These are phyloP conservation scores for Mortierella sp. DNA, from an alignment of 371 early-diverging fungal species.

Conservation along the genomic window DNA sequence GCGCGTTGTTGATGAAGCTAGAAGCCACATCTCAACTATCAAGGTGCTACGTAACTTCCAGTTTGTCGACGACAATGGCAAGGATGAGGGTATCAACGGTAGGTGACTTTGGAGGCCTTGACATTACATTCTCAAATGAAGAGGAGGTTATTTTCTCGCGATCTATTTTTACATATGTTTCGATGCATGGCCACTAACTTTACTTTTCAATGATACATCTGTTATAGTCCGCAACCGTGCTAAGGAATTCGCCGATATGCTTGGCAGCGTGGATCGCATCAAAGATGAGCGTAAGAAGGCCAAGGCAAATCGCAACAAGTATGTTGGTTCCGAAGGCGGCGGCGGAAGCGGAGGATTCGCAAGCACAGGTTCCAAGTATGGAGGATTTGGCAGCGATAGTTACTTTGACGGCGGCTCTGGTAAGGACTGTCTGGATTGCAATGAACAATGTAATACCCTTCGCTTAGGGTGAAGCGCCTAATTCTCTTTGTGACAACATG, in stretches of 20 bases:
- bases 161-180: background rate
- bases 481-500: background rate
- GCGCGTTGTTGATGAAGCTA: conserved; percentile 89
- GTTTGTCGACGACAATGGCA: conserved; percentile 91
- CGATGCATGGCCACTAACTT: background rate
- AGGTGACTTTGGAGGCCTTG: conserved; percentile 24
- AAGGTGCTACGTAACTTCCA: conserved; percentile 87
- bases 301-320: conserved; percentile 88
- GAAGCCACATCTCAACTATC: conserved; percentile 86
- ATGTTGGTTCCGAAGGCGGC: conserved; percentile 77
- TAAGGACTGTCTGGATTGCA: background rate
- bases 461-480: too few species aligned
- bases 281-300: conserved; percentile 91
- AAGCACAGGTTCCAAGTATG: conserved; percentile 49
- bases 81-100: conserved; percentile 98
- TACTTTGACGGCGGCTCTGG: conserved; percentile 39
- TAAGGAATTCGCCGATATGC: conserved; percentile 87
- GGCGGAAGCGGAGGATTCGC: conserved; percentile 63
- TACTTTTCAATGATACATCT: background rate
- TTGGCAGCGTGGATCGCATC: conserved; percentile 81
- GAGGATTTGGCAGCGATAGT: conserved; percentile 60
- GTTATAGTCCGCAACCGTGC: conserved; percentile 88
- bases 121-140: background rate
- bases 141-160: background rate
- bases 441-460: too few species aligned